Evolutionary conservation across 768 basidiomycete genomes (phyloP), one percentile per base, ranked within the genome.

Genomic region (Hericium coralloides): DNA sequence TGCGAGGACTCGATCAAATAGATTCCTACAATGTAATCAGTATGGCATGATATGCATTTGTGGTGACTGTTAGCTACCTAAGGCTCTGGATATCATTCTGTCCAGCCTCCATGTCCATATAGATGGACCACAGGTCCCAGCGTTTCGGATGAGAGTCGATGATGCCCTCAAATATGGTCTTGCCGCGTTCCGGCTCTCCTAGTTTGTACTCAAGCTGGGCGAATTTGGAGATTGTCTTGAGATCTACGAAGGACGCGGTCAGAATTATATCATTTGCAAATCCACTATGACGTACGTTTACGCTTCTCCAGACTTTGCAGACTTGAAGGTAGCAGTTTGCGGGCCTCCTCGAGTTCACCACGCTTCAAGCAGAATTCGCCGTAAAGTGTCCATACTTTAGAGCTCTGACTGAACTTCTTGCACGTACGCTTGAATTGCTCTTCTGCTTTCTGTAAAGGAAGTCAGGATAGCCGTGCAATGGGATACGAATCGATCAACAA

Each of bases 101-200:
- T 36, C 80, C 79, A 4, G 85, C 86, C 67, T 98, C 92, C 88
- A 97, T 95, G 69, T 99, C 97, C 71, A 98, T 86, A 71, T 99
- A 99, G 52, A 98, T 76, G 41, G 86, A 89, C 95, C 97, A 98
- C 51, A 98, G 74, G 66, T 98, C 94, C 79, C 94, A 87, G 55
- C 92, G 82, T 72, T 95, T 98, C 3, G 93, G 87, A 73, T 98
- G 93, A 14, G 90, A 92, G 71, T 97, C 95, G 47, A 98, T 75
- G 61, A 99, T 91, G 47, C 95, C 97, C 67, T 98, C 95, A 59
- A 97, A 98, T 52, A 99, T 78, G 0, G 95, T 99, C 68, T 89
- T 89, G 26, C 95, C 97, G 49, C 97, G 84, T 69, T 99, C 97
- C 1, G 91, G 77, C 63, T 98, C 97, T 2, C 94, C 97, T 31